Base-by-base conservation (phyloP, 305 asterid genomes). In the Ajuga reptans region DNA sequence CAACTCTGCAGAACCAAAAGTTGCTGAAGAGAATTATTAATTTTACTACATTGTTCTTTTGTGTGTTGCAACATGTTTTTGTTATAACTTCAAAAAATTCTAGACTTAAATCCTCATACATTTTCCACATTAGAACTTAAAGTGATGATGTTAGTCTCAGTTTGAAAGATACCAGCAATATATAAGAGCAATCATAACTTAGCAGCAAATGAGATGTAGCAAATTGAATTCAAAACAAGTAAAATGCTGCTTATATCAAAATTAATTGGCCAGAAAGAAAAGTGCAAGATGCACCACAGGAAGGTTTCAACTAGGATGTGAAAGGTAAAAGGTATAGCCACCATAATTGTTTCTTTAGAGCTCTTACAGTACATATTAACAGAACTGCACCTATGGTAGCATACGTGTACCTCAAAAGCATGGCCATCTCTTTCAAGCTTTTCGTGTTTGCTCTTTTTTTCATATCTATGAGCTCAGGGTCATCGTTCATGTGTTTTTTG, bases 361-460 rank as follows among this genome's bases (percentile, higher is more conserved):
- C 75, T 82, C 86, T 58, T 78, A 83, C 70, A 21, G n/a, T n/a
- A 31, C 36, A 70, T 73, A 67, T 46, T 4, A 29, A 54, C 33
- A 53, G 31, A 45, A 75, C 62, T 65, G 34, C 14, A 47, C 29
- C 34, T 6, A 47, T 24, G 9, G 27, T 21, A 21, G 27, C 27
- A 47, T 10, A 60, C 6, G 42, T 50, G 72, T 85, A 92, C 98
- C 97, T 88, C 81, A 92, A 79, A 73, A 92, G 94, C 84, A 87
- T 61, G 45, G 95, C 89, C 97, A 92, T 84, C 78, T 90, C 97
- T 79, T 92, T 92, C 82, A 90, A 84, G 87, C 98, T 90, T 84
- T 85, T 90, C 4, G 90, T 90, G 84, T 92, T 92, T 76, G 97
- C 97, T 84, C 82, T 81, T 78, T 76, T 89, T 73, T 92, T 92